These are phyloP conservation scores for Polyrhizophydium stewartii DNA, from an alignment of 371 early-diverging fungal species.

Conservation along the genomic window DNA sequence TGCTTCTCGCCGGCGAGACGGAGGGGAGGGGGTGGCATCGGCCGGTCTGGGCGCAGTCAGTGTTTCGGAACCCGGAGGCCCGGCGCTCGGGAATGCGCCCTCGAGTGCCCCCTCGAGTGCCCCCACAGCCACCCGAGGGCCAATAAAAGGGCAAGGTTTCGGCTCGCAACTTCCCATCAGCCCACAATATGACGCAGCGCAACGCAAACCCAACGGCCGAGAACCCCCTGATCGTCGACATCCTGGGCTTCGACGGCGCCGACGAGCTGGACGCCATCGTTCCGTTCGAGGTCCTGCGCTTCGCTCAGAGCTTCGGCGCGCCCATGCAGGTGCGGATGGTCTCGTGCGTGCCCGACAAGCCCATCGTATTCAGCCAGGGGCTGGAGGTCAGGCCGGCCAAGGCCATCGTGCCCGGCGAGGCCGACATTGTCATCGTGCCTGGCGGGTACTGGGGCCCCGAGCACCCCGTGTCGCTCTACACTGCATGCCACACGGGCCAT, in stretches of 20 bases:
- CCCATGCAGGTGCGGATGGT: background rate
- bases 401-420: background rate
- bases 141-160: too few species aligned
- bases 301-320: background rate
- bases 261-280: conserved; percentile 9
- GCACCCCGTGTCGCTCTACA: background rate
- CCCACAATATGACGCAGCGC: too few species aligned
- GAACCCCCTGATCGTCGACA: background rate
- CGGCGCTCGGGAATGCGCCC: too few species aligned
- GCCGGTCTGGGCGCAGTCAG: too few species aligned
- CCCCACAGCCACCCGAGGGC: too few species aligned
- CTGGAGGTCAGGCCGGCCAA: background rate
- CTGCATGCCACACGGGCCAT: background rate
- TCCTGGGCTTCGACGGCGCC: conserved; percentile 6
- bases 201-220: too few species aligned
- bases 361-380: background rate
- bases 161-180: too few species aligned
- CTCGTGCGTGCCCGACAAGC: background rate
- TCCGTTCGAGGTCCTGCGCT: background rate
- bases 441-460: conserved; percentile 7
- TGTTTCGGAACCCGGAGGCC: too few species aligned
- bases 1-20: too few species aligned
- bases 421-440: conserved; percentile 4
- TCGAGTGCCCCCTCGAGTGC: too few species aligned
- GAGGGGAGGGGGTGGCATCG: too few species aligned